Base-by-base conservation (phyloP, 1,284 basidiomycete species). In the Phenoliferia sp. region DNA sequence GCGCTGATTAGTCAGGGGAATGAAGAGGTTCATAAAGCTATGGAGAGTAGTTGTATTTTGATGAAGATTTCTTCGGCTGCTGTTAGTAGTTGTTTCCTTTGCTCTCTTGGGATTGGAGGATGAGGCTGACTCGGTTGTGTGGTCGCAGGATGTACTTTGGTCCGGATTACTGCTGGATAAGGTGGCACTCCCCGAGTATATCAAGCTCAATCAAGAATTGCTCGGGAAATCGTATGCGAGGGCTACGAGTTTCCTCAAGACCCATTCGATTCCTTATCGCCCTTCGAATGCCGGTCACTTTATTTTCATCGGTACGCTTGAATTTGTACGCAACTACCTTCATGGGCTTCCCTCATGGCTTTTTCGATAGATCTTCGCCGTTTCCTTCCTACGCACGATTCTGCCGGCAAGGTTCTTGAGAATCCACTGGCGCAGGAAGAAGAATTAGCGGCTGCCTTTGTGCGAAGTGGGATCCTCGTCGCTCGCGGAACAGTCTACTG, bases 1-100 rank as follows among this genome's bases (percentile, higher is more conserved):
- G 75, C 78, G 9, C 74, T 82, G 16, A 75, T 81, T 56, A 78
- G 78, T 12, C 80, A 80, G 64, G 73, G 78, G 62, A 81, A 82
- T 74, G 79, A 78, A 2, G 72, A 78, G 9, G 71, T 81, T 12
- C 74, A 81, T 28, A 61, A 62, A 7, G 65, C 64, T 28, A 69
- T 69, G 68, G 68, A 69, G 55, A 58, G 54, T n/a, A 44, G 44
- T 19, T 65, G 70, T 52, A 59, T 75, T 17, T 58, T 74, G 36
- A 72, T 75, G 69, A 75, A 75, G 65, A 65, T 75, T 39, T 69
- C 68, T 3, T 72, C 69, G 2, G 66, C 72, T 48, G 67, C 71
- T 7, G 59, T 60, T 10, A 16, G 59, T 48, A 36, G 5, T 36
- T 9, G 26, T 12, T 3, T 36, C 57, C 33, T 59, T 10, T 26